Evolutionary conservation across 2,329 filamentous ascomycete genomes (phyloP), one percentile per base, ranked within the genome.

Genomic region (Aurifilum marmelostoma): DNA sequence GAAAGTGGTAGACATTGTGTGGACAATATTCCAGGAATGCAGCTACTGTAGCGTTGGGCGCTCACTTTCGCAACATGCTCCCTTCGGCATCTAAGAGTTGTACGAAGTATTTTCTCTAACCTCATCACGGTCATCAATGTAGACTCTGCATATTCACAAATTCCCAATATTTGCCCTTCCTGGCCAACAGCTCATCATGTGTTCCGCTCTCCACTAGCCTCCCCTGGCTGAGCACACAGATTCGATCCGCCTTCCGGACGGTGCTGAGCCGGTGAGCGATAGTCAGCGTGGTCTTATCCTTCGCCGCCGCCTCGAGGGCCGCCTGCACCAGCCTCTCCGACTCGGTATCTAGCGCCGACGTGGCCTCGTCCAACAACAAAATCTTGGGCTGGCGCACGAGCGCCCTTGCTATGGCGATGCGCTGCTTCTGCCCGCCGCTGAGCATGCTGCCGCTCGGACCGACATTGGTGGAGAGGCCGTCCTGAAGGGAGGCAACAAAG

Each of bases 261-360:
- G 91, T 95, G 0, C 90, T 89, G 62, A 95, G 82, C 18, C 92
- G 84, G 77, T 95, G 92, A 1, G 92, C 92, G 18, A 96, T 91
- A 3, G 91, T 91, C 3, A 96, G 83, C 71, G 91, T 92, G 1
- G 92, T 89, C 12, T 86, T 80, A 2, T 85, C 86, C 72, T 83
- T 83, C 4, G 83, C 84, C 0, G 88, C 88, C 56, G 83, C 83
- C 81, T 93, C 89, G 75, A 94, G 88, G 0, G 91, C 91, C 1
- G 81, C 82, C 77, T 94, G 87, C 3, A 89, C 86, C 18, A 88
- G 80, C 75, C 86, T 83, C 77, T 88, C 86, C 50, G 84, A 84
- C 74, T 89, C 87, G 0, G 88, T 90, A 69, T 88, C 86, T 3
- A 88, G 76, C 3, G 85, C 84, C 8, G 82, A 84, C 0, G 87